Percentiles rank a stretch among this genome's conserved stretches.
Conservation (phyloP, 179 eudicot genomes). For the Beta corolliflora region DNA sequence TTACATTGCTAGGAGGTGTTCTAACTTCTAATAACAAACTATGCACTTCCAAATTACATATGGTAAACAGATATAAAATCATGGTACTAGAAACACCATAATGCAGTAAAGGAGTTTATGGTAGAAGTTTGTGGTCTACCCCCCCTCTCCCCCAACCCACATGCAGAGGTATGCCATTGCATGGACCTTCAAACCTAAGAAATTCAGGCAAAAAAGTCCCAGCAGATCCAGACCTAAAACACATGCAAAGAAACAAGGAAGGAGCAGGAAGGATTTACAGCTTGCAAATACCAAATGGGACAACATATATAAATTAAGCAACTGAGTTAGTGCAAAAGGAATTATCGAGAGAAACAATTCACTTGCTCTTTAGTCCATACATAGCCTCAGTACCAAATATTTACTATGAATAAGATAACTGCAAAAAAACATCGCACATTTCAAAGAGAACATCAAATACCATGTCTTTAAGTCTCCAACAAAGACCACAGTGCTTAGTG, state of each 20-base stretch:
- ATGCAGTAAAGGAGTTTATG: background rate
- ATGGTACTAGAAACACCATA: background rate
- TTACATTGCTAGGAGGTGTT: background rate
- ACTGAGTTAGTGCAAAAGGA: background rate
- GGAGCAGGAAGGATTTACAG: background rate
- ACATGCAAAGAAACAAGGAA: background rate
- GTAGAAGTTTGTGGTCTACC: background rate
- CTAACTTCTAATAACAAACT: background rate
- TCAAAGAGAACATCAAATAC: conserved; percentile 39
- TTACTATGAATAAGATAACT: background rate
- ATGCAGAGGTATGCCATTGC: background rate
- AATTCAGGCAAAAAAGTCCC: background rate
- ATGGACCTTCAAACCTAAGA: background rate
- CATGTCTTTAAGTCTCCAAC: conserved; percentile 87
- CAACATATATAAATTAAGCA: background rate
- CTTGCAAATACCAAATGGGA: background rate
- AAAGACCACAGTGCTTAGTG: conserved; percentile 94
- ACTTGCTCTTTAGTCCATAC: background rate
- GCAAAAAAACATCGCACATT: background rate
- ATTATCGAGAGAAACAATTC: background rate
- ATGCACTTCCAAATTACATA: background rate
- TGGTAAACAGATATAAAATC: background rate
- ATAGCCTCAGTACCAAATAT: background rate
- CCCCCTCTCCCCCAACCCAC: no score
- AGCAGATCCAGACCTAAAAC: background rate